Base-by-base conservation (phyloP, 345 rosid genomes). In the Triadica sebifera region DNA sequence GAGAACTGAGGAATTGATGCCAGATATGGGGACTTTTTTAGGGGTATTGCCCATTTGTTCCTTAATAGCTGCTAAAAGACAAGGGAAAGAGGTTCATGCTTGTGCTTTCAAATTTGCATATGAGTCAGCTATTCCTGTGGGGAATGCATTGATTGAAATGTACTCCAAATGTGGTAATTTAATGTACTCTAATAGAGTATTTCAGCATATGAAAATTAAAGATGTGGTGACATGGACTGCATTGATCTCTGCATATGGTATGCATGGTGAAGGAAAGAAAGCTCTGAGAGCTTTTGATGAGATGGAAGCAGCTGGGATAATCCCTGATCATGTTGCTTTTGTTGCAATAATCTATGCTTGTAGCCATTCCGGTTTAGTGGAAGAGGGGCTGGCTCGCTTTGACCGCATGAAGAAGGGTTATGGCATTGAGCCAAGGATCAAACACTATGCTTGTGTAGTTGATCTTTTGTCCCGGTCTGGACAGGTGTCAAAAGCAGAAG, bases 211-310 rank as follows among this genome's bases (percentile, higher is more conserved):
- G 90, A 79, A 83, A 77, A 75, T 46, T 64, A 90, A 86, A 81
- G 96, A 90, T 77, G 87, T 87, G 60, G 96, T 90, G 77, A 85
- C 93, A 69, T 90, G 93, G 93, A 90, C 91, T 68, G 80, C 85
- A 25, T 49, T 89, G 75, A 84, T 90, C 29, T 85, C 85, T 65
- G 91, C 93, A 3, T 84, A 87, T 71, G 93, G 91, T 45, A 89
- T 89, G 91, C 80, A 81, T 69, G 91, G 96, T 3, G 80, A 84
- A 59, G 96, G 91, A 43, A 77, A 73, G 79, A 85, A 85, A 75
- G 89, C 93, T 52, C 73, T 87, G 67, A 70, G 69, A 77, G 81
- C 88, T 72, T 91, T 86, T 63, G 70, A 53, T 0, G 75, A 75
- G 58, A 89, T 91, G 96, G 85, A 85, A 78, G 75, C 73, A 66